phyloP scores from a whole-genome alignment of 345 rosid genomes.

The Dovyalis caffra region DNA sequence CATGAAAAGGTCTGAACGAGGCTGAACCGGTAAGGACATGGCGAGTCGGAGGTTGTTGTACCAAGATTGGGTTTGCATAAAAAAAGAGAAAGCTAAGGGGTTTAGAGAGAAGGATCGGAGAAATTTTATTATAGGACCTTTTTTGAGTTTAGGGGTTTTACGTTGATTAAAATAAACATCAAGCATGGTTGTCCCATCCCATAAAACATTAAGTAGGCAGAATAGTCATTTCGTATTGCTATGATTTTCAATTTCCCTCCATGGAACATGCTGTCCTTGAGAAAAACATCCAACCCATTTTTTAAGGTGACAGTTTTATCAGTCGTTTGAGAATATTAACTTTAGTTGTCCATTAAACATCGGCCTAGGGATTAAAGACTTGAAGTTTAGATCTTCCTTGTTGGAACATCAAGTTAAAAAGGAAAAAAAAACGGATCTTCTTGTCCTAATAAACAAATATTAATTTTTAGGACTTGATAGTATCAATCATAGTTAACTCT shows the following conservation, averaged over 20 bases:
- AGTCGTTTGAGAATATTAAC: no score
- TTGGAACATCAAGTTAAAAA: no score
- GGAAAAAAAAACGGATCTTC: no score
- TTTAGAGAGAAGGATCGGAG: background rate
- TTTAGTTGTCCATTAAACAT: no score
- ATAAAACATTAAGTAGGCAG: constrained; percentile 17
- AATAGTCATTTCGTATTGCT: constrained; percentile 25
- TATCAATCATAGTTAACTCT: no score
- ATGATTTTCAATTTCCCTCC: constrained; percentile 50
- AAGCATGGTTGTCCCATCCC: background rate
- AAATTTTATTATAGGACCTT: background rate
- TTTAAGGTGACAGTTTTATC: no score
- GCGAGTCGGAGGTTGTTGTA: background rate
- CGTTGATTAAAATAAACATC: background rate
- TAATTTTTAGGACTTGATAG: no score
- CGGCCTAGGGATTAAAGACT: no score
- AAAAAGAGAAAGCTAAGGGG: background rate
- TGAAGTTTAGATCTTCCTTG: no score
- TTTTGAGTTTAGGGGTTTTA: constrained; percentile 19
- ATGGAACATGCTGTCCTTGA: constrained; percentile 1
- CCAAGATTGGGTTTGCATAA: background rate
- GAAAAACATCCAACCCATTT: background rate
- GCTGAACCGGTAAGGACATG: constrained; percentile 10
- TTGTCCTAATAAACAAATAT: no score
- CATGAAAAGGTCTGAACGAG: background rate